Conservation (phyloP, 225 moss, liverwort and hornwort species). For the Physcomitrellopsis africana region DNA sequence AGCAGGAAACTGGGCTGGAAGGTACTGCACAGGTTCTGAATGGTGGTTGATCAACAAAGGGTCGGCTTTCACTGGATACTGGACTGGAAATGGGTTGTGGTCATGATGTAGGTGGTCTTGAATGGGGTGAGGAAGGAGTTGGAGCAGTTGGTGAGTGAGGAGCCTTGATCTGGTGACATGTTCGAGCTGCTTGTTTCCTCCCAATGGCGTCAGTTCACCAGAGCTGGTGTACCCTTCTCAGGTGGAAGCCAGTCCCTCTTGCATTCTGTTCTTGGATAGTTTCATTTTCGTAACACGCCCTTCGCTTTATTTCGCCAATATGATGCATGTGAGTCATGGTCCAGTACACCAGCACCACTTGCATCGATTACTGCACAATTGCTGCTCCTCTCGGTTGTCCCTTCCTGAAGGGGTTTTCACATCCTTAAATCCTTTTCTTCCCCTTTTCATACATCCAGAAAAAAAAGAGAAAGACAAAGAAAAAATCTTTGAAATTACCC, state of each 20-base stretch:
- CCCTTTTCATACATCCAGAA: conserved; percentile 23
- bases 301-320: conserved; percentile 39
- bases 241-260: conserved; percentile 22
- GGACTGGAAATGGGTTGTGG: conserved; percentile 24
- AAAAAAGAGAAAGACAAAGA: too few species aligned
- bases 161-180: conserved; percentile 12
- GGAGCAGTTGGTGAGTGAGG: conserved; percentile 2
- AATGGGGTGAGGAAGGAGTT: conserved; percentile 38
- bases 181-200: conserved; percentile 14
- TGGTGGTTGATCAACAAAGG: conserved; percentile 8
- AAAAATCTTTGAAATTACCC: too few species aligned
- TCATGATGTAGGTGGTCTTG: conserved; percentile 41
- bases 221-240: conserved; percentile 43
- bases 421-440: conserved; percentile 34
- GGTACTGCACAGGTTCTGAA: conserved; percentile 24
- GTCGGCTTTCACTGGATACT: background rate
- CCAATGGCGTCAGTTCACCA: conserved; percentile 31
- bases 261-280: conserved; percentile 22
- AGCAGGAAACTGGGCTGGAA: conserved; percentile 15
- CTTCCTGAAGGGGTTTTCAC: conserved; percentile 13
- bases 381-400: conserved; percentile 12
- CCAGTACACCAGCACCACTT: background rate
- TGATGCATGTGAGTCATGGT: conserved; percentile 35
- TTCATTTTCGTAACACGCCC: conserved; percentile 46
- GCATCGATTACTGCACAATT: conserved; percentile 12